A percentile compares a stretch with the other conserved stretches of the same genome.
Conservation (phyloP, 2,329 filamentous ascomycete genomes). For the Emergomyces africanus region DNA sequence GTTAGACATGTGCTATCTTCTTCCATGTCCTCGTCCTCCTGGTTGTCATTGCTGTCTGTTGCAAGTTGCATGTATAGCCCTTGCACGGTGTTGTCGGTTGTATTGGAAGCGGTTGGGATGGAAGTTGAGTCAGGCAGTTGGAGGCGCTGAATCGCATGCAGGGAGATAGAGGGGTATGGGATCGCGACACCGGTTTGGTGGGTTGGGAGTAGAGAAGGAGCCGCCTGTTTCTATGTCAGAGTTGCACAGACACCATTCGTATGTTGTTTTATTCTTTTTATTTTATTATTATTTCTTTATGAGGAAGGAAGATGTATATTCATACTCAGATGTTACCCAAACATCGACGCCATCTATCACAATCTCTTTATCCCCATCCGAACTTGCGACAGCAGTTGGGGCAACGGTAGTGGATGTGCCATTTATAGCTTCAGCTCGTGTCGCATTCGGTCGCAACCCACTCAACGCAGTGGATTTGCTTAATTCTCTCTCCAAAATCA, state of each 20-base stretch:
- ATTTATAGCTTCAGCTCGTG: constrained; percentile 9
- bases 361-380: constrained; percentile 19
- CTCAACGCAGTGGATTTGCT: constrained; percentile 22
- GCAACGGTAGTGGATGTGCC: constrained; percentile 5
- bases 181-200: constrained; percentile 30
- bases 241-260: not conserved
- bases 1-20: constrained; percentile 32
- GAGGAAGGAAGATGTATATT: not conserved
- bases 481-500: constrained; percentile 30
- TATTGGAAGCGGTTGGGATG: not conserved
- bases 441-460: constrained; percentile 14
- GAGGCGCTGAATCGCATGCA: constrained; percentile 36
- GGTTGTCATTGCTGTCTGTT: constrained; percentile 17
- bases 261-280: too few species aligned
- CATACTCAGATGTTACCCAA: constrained; percentile 39
- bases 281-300: too few species aligned
- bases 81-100: constrained; percentile 22
- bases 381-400: constrained; percentile 4
- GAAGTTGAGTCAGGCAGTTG: constrained; percentile 19
- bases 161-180: constrained; percentile 36
- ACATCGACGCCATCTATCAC: constrained; percentile 29
- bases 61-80: constrained; percentile 38
- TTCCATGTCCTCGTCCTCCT: constrained; percentile 25
- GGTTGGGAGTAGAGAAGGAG: constrained; percentile 29
- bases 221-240: constrained; percentile 22